Base-by-base conservation (phyloP, 2,329 filamentous ascomycete species). In the Pseudocercospora fijiensis region DNA sequence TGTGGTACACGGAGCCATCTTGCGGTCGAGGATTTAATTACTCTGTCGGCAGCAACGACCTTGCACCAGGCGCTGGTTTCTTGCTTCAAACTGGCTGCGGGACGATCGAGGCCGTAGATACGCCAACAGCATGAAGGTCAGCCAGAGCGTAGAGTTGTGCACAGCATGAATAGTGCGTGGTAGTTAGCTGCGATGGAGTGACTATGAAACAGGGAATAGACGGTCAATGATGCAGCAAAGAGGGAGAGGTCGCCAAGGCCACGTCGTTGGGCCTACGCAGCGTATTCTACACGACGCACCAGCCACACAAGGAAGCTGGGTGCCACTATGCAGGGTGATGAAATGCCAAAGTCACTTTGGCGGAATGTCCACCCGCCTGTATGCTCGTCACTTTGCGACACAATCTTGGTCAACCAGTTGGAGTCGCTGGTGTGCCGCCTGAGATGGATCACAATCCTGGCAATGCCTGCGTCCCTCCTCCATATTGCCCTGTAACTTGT, bases 71-170 rank as follows among this genome's bases (percentile, higher is more conserved):
- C 3, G 58, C 59, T 13, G 70, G 70, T 10, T 71, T 72, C 52
- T 57, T 67, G 13, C 60, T 72, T 30, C 70, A 72, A 61, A 70
- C 61, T 18, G 69, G 69, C n/a, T 72, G 70, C 58, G 70, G 69
- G 37, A 64, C 58, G 28, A 67, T 72, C 20, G 66, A 68, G 57
- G 60, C 57, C 41, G 58, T 60, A 3, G 57, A 63, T 16, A 49
- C 58, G 9, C 57, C 62, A 18, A 65, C 57, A 47, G 65, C 64
- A 59, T 62, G 52, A 60, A 37, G 24, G 16, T 8, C 16, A 13
- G 58, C 26, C 7, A 13, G 3, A 47, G 47, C 16, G 27, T 16
- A 27, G 24, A 28, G 41, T 45, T 11, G 3, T 53, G 58, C 58
- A 61, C 52, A 52, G 58, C 45, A 61, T 52, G 13, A 61, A 30